These are phyloP conservation scores for Geosmithia flava DNA, from an alignment of 2,329 filamentous ascomycete genomes.

Conservation along the genomic window DNA sequence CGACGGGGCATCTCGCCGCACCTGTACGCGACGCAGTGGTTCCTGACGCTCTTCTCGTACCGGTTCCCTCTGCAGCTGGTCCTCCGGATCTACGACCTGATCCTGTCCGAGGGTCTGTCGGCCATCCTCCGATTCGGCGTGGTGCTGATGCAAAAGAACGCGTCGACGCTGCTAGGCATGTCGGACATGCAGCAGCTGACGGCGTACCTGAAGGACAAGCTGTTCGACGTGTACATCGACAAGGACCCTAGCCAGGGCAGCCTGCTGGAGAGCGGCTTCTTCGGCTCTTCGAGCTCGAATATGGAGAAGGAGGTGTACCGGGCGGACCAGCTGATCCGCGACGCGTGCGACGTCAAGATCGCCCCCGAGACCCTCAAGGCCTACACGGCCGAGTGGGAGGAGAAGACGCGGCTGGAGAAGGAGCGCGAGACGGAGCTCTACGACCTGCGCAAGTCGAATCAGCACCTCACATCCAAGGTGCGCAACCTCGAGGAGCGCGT, in stretches of 20 bases:
- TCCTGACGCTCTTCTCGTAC: slow-evolving; percentile 95
- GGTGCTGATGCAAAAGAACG: slow-evolving; percentile 93
- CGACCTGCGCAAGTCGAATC: slow-evolving; percentile 53
- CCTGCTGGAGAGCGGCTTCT: slow-evolving; percentile 92
- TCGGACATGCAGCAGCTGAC: slow-evolving; percentile 86
- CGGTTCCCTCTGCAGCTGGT: slow-evolving; percentile 94
- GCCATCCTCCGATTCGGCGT: slow-evolving; percentile 92
- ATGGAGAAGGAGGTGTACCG: slow-evolving; percentile 93
- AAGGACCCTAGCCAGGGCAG: slow-evolving; percentile 84
- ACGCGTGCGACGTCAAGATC: slow-evolving; percentile 81
- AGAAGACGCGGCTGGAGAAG: slow-evolving; percentile 71
- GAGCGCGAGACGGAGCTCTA: slow-evolving; percentile 76
- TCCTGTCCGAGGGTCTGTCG: slow-evolving; percentile 83
- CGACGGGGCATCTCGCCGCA: slow-evolving; percentile 80
- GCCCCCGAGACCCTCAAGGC: slow-evolving; percentile 68
- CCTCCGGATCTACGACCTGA: slow-evolving; percentile 89
- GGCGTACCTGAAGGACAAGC: slow-evolving; percentile 78
- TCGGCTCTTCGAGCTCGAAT: slow-evolving; percentile 79
- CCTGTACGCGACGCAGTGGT: slow-evolving; percentile 97
- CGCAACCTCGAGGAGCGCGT: slow-evolving; percentile 78
- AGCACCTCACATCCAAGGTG: slow-evolving; percentile 60
- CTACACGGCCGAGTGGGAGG: slow-evolving; percentile 85
- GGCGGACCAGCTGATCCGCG: slow-evolving; percentile 83
- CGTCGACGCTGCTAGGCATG: slow-evolving; percentile 63
- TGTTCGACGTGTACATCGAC: slow-evolving; percentile 97